Percentiles rank a stretch among this genome's conserved stretches.
phyloP scores from a whole-genome alignment of 2,329 filamentous ascomycete species.

The Ascochyta clinopodiicola region DNA sequence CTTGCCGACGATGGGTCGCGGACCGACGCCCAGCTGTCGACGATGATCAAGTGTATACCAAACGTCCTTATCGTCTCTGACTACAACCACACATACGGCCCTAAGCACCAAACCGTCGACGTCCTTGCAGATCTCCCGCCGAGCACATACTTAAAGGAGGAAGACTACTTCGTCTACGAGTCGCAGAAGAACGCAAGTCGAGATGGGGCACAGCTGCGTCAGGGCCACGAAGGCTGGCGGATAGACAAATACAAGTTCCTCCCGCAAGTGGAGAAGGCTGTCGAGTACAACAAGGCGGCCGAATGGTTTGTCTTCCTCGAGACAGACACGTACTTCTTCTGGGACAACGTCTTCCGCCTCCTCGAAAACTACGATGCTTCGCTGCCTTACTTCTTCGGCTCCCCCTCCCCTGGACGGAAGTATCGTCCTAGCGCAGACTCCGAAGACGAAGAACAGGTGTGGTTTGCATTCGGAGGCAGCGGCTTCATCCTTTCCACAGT shows the following conservation, averaged over 20 bases:
- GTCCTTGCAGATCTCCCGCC: conserved; percentile 52
- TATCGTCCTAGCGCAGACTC: conserved; percentile 20
- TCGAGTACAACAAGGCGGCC: conserved; percentile 23
- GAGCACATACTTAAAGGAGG: conserved; percentile 38
- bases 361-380: conserved; percentile 37
- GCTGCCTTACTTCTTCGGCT: conserved; percentile 42
- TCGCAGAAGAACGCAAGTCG: conserved; percentile 21
- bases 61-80: conserved; percentile 63
- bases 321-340: conserved; percentile 31
- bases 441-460: conserved; percentile 46
- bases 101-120: conserved; percentile 51
- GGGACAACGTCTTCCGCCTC: conserved; percentile 40
- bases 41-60: conserved; percentile 60
- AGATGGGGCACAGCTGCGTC: conserved; percentile 28
- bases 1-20: conserved; percentile 60
- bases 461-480: conserved; percentile 48
- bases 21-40: conserved; percentile 58
- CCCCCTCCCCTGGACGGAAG: conserved; percentile 24
- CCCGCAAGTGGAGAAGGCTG: conserved; percentile 55
- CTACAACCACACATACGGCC: conserved; percentile 54
- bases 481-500: conserved; percentile 50
- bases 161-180: conserved; percentile 45
- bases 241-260: conserved; percentile 62
- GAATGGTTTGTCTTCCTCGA: conserved; percentile 34
- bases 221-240: conserved; percentile 33